phyloP scores from a whole-genome alignment of 306 rosid species.

The Cucumis cinereus region DNA sequence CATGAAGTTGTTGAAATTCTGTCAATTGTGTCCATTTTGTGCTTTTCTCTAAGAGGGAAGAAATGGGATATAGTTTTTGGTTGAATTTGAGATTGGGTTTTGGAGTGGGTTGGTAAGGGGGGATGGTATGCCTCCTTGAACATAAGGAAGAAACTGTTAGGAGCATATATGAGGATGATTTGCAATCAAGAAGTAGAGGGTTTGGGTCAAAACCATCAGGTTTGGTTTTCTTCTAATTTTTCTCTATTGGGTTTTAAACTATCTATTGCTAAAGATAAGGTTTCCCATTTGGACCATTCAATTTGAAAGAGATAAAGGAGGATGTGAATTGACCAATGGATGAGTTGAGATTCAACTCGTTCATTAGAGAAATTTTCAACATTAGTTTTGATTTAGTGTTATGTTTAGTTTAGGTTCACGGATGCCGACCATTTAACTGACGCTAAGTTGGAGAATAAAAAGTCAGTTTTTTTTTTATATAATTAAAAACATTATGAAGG shows the following conservation, averaged over 20 bases:
- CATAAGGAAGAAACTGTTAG: neutral
- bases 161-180: neutral
- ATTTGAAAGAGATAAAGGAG: neutral
- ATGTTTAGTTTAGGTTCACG: neutral
- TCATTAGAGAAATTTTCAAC: neutral
- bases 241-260: neutral
- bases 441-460: neutral
- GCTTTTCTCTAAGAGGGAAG: neutral
- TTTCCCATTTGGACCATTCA: conserved; percentile 1
- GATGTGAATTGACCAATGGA: neutral
- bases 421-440: neutral
- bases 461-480: neutral
- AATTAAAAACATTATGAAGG: too few species aligned
- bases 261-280: neutral
- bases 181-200: neutral
- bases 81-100: conserved; percentile 2
- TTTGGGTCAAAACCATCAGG: neutral
- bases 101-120: neutral
- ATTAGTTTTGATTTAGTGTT: neutral
- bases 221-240: neutral
- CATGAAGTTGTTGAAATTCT: conserved; percentile 9
- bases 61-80: neutral
- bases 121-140: neutral
- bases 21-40: conserved; percentile 12
- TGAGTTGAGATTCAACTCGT: neutral